Conservation (phyloP, 2,329 filamentous ascomycete species). For the Sarocladiaceae sp. region DNA sequence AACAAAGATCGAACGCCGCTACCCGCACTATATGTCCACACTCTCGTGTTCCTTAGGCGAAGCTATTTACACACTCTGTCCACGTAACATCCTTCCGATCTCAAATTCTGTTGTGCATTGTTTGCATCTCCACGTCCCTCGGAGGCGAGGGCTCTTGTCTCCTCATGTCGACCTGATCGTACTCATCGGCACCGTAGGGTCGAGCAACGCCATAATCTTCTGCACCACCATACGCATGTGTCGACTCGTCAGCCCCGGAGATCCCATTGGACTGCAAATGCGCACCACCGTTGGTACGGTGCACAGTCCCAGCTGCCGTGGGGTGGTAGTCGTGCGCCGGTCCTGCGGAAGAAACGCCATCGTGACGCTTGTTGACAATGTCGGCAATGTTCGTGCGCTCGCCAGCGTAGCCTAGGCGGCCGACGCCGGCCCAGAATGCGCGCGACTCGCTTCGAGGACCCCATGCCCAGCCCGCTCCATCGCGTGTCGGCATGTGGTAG, state of each 20-base stretch:
- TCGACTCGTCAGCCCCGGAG: not conserved
- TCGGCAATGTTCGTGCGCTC: slow-evolving; percentile 24
- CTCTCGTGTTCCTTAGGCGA: no score
- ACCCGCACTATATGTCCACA: no score
- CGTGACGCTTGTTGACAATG: slow-evolving; percentile 16
- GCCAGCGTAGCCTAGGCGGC: slow-evolving; percentile 48
- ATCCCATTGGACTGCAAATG: not conserved
- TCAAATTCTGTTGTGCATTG: slow-evolving; percentile 5
- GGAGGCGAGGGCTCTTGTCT: not conserved
- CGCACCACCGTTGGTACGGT: not conserved
- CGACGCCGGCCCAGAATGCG: slow-evolving; percentile 74
- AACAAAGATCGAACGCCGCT: no score
- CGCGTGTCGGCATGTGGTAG: slow-evolving; percentile 72
- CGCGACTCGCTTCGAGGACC: slow-evolving; percentile 65
- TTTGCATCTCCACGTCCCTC: slow-evolving; percentile 6
- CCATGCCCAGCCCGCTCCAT: slow-evolving; percentile 86
- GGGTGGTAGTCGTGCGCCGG: slow-evolving; percentile 4
- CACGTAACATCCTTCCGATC: no score
- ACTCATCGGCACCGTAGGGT: slow-evolving; percentile 2
- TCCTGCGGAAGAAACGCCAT: slow-evolving; percentile 9
- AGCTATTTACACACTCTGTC: no score
- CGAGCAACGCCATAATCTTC: slow-evolving; percentile 5
- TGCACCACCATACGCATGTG: not conserved
- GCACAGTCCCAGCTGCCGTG: not conserved
- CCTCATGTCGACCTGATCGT: not conserved